Conservation (phyloP, 441 rosid genomes). For the Biscutella laevigata region DNA sequence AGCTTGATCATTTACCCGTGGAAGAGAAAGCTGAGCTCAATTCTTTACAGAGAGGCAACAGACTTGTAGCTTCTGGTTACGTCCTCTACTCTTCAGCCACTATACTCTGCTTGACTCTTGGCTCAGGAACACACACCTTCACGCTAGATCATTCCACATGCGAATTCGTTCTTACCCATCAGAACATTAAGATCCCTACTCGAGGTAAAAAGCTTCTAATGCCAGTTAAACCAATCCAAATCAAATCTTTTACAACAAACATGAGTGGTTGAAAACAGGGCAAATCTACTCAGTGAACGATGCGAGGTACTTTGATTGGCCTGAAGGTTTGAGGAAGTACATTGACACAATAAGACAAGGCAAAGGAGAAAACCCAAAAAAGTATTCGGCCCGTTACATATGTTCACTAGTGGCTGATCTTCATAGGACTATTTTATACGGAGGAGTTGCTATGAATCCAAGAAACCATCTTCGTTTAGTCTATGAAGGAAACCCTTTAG, state of each 20-base stretch:
- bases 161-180: slow-evolving; percentile 81
- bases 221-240: no score
- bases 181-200: slow-evolving; percentile 58
- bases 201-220: slow-evolving; percentile 45
- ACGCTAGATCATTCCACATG: slow-evolving; percentile 78
- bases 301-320: slow-evolving; percentile 92
- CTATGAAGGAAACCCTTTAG: slow-evolving; percentile 86
- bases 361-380: slow-evolving; percentile 77
- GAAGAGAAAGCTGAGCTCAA: slow-evolving; percentile 67
- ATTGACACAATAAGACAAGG: slow-evolving; percentile 84
- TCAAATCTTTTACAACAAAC: no score
- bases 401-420: slow-evolving; percentile 92
- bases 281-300: slow-evolving; percentile 93
- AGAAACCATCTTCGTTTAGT: slow-evolving; percentile 88
- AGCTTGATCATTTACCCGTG: slow-evolving; percentile 63
- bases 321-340: slow-evolving; percentile 68
- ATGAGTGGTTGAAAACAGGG: no score
- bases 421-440: slow-evolving; percentile 77
- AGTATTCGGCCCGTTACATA: slow-evolving; percentile 86
- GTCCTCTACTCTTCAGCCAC: slow-evolving; percentile 91
- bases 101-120: slow-evolving; percentile 66
- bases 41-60: slow-evolving; percentile 70
- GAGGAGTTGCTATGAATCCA: slow-evolving; percentile 91
- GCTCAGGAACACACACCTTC: slow-evolving; percentile 88
- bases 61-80: slow-evolving; percentile 77